Base-by-base conservation (phyloP, 495 filamentous ascomycete genomes). In the Articulospora tetracladia region DNA sequence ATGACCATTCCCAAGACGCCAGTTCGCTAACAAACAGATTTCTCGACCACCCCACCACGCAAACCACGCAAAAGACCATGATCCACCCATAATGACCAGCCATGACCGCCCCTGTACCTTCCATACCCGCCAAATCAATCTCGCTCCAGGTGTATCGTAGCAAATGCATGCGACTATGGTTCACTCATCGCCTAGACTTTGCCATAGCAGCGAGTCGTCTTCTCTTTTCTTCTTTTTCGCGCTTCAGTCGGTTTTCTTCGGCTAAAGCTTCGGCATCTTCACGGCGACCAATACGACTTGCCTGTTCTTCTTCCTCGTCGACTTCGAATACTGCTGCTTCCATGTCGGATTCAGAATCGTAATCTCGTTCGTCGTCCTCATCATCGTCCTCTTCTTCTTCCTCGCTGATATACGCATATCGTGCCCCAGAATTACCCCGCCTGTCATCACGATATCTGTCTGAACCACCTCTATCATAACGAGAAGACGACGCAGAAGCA, bases 261-360 rank as follows among this genome's bases (percentile, higher is more conserved):
- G 72, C 69, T 34, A 66, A 56, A 58, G 68, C 68, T 44, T 68
- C 67, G 7, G 72, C 68, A 55, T 86, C 84, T 67, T 86, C 84
- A 32, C 72, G 72, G 13, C 75, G 68, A 10, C 81, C 84, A 17
- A 69, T 63, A 17, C 63, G 55, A 34, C 77, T 74, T 8, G 83
- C 82, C 25, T 68, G 59, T 47, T 74, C 75, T 61, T 86, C 84
- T 64, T 86, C 84, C 30, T 79, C 76, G 34, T 85, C 76, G 17
- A 86, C 81, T 53, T 86, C 84, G 19, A 77, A 76, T 12, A 81
- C 54, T 1, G 81, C 82, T 4, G 83, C 84, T 66, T 86, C 84
- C 84, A 86, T 86, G 63, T 86, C 84, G 4, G 80, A 83, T 19
- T 76, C 79, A 8, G 50, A 73, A 28, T 79, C 80, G 1, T 76